Conservation (phyloP, 2,329 filamentous ascomycete genomes). For the Paecilomyces formosus region DNA sequence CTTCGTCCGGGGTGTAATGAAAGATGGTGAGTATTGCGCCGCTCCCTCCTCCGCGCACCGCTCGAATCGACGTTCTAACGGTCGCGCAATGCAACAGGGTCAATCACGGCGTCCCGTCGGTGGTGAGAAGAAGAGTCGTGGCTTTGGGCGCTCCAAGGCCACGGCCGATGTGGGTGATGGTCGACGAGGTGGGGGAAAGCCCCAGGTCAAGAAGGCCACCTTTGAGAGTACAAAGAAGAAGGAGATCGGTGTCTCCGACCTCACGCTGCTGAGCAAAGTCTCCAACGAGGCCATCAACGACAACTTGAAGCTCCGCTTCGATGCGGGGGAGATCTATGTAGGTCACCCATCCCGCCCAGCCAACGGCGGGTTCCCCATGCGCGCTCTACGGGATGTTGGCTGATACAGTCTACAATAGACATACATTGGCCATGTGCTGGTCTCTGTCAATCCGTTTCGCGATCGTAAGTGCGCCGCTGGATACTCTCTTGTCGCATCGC, state of each 20-base stretch:
- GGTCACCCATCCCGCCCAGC: constrained; percentile 19
- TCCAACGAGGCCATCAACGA: constrained; percentile 99
- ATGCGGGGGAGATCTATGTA: constrained; percentile 92
- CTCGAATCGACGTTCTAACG: background rate
- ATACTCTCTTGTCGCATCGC: background rate
- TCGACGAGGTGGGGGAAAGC: constrained; percentile 42
- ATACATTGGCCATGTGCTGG: constrained; percentile 98
- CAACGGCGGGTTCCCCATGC: background rate
- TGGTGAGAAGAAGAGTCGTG: constrained; percentile 35
- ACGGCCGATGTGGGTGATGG: constrained; percentile 35
- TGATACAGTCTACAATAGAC: constrained; percentile 47
- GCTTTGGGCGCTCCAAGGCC: constrained; percentile 35
- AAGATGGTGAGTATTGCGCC: constrained; percentile 24
- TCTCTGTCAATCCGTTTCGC: constrained; percentile 96
- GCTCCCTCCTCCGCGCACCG: background rate
- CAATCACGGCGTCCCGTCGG: constrained; percentile 37
- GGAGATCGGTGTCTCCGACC: constrained; percentile 95
- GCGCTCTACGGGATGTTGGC: background rate
- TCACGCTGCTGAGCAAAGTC: constrained; percentile 96
- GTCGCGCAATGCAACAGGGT: constrained; percentile 18
- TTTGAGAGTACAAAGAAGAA: constrained; percentile 98
- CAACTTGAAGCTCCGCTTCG: constrained; percentile 95
- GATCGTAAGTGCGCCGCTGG: constrained; percentile 53
- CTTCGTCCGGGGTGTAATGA: constrained; percentile 18
- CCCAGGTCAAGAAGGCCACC: constrained; percentile 86